Conservation (phyloP, 768 basidiomycete species). For the Lactifluus pinguis region DNA sequence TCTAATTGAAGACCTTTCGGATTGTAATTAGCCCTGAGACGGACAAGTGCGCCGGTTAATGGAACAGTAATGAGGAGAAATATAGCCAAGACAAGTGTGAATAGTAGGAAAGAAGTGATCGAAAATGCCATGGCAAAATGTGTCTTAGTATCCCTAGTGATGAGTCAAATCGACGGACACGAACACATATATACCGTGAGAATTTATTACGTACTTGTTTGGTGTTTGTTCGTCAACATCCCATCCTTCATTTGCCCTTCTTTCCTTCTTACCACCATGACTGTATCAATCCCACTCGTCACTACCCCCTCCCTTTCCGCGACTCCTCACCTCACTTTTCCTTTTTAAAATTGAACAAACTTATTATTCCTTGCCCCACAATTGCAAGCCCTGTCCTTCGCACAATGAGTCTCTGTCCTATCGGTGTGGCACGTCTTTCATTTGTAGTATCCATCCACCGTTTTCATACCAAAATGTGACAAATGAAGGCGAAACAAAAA, state of each 20-base stretch:
- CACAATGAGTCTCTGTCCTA: not conserved
- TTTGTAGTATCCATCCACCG: too few species aligned
- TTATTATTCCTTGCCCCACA: not conserved
- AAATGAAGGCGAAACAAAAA: not conserved
- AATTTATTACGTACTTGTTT: conserved; percentile 4
- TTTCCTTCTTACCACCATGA: conserved; percentile 6
- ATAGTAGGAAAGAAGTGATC: conserved; percentile 34
- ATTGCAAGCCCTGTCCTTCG: not conserved
- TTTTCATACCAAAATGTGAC: too few species aligned
- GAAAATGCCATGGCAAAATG: conserved; percentile 10
- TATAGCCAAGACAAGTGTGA: conserved; percentile 47
- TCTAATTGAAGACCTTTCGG: conserved; percentile 79
- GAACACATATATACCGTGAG: not conserved
- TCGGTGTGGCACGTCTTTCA: not conserved
- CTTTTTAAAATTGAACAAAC: not conserved
- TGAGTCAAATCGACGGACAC: not conserved
- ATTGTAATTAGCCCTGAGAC: conserved; percentile 79
- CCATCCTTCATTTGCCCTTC: not conserved
- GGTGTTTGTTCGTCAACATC: not conserved
- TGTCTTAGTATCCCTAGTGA: too few species aligned
- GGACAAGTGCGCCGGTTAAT: conserved; percentile 51
- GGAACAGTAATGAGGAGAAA: conserved; percentile 47
- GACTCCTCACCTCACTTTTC: not conserved
- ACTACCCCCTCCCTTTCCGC: too few species aligned
- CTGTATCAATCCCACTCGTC: not conserved